Evolutionary conservation across 306 rosid species (phyloP).

Genomic region (Cucurbita ficifolia): DNA sequence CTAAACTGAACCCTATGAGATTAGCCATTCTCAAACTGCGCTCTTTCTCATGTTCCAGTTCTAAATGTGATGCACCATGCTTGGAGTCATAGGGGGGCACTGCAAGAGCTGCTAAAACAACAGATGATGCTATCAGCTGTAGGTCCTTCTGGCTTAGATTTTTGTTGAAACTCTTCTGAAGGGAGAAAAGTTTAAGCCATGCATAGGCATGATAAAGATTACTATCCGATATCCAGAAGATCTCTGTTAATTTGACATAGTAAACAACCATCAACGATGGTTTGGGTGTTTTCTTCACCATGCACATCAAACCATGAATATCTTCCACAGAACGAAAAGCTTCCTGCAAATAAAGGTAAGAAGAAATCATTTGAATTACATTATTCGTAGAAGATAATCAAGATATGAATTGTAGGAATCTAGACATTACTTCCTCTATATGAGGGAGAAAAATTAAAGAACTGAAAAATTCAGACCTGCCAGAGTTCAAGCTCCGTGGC

Average conservation of each 20-base stretch:
- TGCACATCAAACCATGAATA: slow-evolving; percentile 91
- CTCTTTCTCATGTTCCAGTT: slow-evolving; percentile 79
- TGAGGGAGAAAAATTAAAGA: background rate
- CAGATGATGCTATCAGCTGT: slow-evolving; percentile 94
- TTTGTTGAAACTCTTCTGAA: slow-evolving; percentile 87
- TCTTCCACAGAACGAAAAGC: slow-evolving; percentile 94
- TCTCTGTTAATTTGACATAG: slow-evolving; percentile 81
- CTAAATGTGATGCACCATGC: slow-evolving; percentile 66
- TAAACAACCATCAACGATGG: slow-evolving; percentile 92
- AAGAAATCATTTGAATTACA: background rate
- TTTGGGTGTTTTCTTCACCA: slow-evolving; percentile 93
- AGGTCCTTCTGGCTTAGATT: slow-evolving; percentile 91
- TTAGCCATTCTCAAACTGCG: slow-evolving; percentile 82
- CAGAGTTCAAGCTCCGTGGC: slow-evolving; percentile 92
- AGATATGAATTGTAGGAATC: background rate
- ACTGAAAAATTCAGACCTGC: slow-evolving; percentile 44
- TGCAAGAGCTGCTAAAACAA: slow-evolving; percentile 86
- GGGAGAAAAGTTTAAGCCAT: slow-evolving; percentile 81
- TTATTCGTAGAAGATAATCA: background rate
- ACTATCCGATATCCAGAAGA: slow-evolving; percentile 78
- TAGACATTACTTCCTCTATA: background rate
- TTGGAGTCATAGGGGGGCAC: slow-evolving; percentile 67
- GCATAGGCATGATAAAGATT: slow-evolving; percentile 92
- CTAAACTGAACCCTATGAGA: slow-evolving; percentile 85
- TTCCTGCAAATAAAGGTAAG: slow-evolving; percentile 41